These are phyloP conservation scores for Clavariopsis aquatica DNA, from an alignment of 495 filamentous ascomycete species.

Conservation along the genomic window DNA sequence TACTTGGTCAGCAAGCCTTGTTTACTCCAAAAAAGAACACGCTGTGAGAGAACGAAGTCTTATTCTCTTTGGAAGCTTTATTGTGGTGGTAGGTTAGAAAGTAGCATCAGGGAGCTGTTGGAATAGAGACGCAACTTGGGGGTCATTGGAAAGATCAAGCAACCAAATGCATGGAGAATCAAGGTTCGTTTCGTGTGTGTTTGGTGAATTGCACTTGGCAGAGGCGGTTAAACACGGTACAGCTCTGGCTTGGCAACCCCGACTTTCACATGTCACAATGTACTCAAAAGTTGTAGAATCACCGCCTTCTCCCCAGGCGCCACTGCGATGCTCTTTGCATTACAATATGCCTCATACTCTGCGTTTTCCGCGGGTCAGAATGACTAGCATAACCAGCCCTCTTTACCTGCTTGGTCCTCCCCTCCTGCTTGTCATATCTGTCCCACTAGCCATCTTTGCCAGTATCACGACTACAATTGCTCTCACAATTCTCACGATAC, in stretches of 20 bases:
- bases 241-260: background rate
- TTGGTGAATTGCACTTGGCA: background rate
- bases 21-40: background rate
- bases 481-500: slow-evolving; percentile 63
- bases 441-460: slow-evolving; percentile 70
- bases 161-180: too few species aligned
- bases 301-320: background rate
- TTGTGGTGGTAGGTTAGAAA: too few species aligned
- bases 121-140: too few species aligned
- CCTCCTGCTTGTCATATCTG: slow-evolving; percentile 62
- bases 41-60: background rate
- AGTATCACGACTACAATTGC: slow-evolving; percentile 68
- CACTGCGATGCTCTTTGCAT: background rate
- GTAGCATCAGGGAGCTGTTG: too few species aligned
- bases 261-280: background rate
- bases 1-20: too few species aligned
- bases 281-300: background rate
- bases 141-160: too few species aligned
- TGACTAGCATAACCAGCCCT: slow-evolving; percentile 43
- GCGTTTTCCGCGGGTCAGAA: background rate
- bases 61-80: background rate
- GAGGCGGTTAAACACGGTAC: background rate
- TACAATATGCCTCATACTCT: slow-evolving; percentile 2
- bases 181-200: too few species aligned
- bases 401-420: slow-evolving; percentile 61